Evolutionary conservation across 441 rosid species (phyloP).

Genomic region (Mallotus japonicus): DNA sequence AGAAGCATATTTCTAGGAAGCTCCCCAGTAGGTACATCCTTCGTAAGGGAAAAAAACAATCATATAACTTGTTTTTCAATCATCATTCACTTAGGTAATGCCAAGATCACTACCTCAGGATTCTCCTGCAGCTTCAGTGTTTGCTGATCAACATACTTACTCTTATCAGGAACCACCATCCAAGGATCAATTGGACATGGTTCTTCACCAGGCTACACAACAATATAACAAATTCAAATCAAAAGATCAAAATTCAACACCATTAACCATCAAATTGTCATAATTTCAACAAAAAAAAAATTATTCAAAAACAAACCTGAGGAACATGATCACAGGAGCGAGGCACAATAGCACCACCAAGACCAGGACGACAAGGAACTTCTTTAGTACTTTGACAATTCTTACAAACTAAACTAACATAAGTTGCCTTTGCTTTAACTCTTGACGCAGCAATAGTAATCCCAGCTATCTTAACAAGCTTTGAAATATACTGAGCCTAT

Average conservation of each 20-base stretch:
- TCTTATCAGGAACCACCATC: conserved; percentile 91
- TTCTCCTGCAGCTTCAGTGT: conserved; percentile 92
- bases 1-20: conserved; percentile 96
- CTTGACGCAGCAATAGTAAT: conserved; percentile 95
- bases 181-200: conserved; percentile 96
- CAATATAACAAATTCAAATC: neutral
- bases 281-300: neutral
- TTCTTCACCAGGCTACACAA: conserved; percentile 77
- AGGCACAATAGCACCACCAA: conserved; percentile 97
- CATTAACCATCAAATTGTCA: neutral
- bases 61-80: neutral
- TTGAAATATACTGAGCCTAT: conserved; percentile 89
- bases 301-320: conserved; percentile 47
- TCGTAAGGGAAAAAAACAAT: conserved; percentile 18
- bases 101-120: conserved; percentile 62
- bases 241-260: conserved; percentile 6
- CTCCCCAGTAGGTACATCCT: conserved; percentile 99
- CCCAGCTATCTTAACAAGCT: conserved; percentile 81
- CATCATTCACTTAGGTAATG: neutral
- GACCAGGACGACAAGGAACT: conserved; percentile 91
- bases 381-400: conserved; percentile 71
- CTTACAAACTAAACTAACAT: conserved; percentile 81
- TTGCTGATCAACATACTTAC: conserved; percentile 94
- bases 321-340: conserved; percentile 88
- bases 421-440: conserved; percentile 92